phyloP scores from a whole-genome alignment of 2,329 filamentous ascomycete species.

The Sporothrix brunneoviolacea region DNA sequence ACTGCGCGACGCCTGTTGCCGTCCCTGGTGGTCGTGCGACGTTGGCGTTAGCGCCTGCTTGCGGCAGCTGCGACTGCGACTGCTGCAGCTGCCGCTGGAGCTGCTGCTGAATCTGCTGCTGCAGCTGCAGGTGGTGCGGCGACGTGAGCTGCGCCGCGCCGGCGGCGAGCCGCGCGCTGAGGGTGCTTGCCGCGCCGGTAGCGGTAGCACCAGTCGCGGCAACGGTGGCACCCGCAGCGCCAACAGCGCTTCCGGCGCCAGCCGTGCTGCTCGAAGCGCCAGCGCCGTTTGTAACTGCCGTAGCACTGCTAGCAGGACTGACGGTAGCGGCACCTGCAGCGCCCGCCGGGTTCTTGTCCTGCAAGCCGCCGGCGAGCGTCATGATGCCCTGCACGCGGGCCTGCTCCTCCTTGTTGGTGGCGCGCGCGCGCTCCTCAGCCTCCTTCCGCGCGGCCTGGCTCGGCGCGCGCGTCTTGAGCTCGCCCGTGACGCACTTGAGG shows the following conservation, averaged over 20 bases:
- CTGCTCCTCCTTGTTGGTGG: slow-evolving; percentile 53
- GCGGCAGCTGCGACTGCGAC: background rate
- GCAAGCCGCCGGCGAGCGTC: slow-evolving; percentile 46
- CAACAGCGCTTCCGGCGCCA: background rate
- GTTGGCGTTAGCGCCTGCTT: background rate
- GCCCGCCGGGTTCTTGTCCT: slow-evolving; percentile 28
- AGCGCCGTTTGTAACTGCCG: too few relatives aligned
- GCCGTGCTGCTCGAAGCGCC: too few relatives aligned
- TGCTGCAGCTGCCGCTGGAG: background rate
- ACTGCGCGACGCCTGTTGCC: too few relatives aligned
- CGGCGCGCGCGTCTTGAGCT: slow-evolving; percentile 78
- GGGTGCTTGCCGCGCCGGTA: background rate
- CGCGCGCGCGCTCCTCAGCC: slow-evolving; percentile 55
- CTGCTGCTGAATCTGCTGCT: background rate
- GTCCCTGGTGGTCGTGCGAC: background rate
- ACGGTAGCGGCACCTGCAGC: background rate
- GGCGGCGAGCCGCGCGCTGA: too few relatives aligned
- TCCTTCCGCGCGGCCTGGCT: slow-evolving; percentile 64
- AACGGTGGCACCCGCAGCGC: background rate
- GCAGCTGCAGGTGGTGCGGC: background rate
- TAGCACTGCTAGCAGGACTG: background rate
- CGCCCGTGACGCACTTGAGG: slow-evolving; percentile 78
- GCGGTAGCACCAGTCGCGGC: background rate
- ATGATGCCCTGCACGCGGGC: slow-evolving; percentile 55
- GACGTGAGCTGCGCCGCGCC: background rate